Evolutionary conservation across 371 early-diverging fungal species (phyloP), one percentile per base, ranked within the genome.

Genomic region (Zychaea mexicana): DNA sequence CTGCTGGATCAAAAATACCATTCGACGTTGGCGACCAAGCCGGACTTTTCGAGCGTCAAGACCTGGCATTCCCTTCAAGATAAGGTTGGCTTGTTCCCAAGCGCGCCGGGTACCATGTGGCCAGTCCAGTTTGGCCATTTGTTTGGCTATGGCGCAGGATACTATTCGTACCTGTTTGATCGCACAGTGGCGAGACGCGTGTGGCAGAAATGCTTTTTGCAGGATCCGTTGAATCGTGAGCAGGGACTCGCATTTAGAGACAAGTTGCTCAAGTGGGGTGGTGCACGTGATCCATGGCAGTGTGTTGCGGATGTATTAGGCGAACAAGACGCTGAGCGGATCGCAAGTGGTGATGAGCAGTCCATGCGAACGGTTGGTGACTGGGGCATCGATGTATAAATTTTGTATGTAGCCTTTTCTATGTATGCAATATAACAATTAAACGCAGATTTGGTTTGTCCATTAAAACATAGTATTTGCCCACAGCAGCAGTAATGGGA

Each of bases 141-240:
- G 67, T 89, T 91, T 69, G 89, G 91, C 0, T 98, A 98, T 67
- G 96, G 96, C 13, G 92, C 94, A 1, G 91, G 90, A 10, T 98
- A 98, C 72, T 98, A 98, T 61, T 84, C 93, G 28, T 98, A 98
- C 66, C 73, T 98, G 30, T 94, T 97, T 87, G 92, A 92, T 53
- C 84, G 95, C 36, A 82, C 90, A 7, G 80, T 97, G 71, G 95
- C 96, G 1, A 81, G 85, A 8, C 83, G 88, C 53, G 80, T 98
- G 8, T 96, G 89, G 90, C 80, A 87, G 45, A 74, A 72, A 28
- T 81, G 85, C 28, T 96, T 97, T 68, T 78, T 69, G 17, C 71
- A 78, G 7, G 77, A 90, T 59, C 82, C 83, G 6, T 70, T 86
- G 21, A 77, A 82, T 53, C 68, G 85, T 62, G 77, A 77, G 32